These are phyloP conservation scores for Closterium sp. DNA, from an alignment of 139 green algal species.

Conservation along the genomic window DNA sequence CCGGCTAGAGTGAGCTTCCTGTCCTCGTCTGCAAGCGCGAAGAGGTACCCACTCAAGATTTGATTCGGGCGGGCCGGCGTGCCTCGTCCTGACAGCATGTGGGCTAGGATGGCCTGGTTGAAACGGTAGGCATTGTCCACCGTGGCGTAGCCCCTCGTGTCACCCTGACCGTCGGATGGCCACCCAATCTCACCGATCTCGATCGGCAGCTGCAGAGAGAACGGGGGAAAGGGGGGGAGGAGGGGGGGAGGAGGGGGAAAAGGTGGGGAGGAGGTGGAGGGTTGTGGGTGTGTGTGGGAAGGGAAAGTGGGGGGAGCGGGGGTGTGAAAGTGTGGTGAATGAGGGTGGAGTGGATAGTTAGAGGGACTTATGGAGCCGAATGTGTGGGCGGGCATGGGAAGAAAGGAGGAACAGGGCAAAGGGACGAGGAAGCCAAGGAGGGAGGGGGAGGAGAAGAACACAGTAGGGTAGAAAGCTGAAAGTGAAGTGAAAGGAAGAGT, in stretches of 20 bases:
- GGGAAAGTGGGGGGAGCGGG: background rate
- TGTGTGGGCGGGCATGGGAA: background rate
- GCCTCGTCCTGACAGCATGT: background rate
- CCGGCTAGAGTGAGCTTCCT: background rate
- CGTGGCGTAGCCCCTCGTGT: constrained; percentile 4
- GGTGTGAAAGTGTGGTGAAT: background rate
- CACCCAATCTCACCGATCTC: constrained; percentile 30
- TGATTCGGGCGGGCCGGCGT: background rate
- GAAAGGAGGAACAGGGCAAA: background rate
- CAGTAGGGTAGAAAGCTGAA: too few relatives aligned
- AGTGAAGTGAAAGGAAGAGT: too few relatives aligned
- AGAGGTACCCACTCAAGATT: constrained; percentile 21
- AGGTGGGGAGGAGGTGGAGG: background rate
- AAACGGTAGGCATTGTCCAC: constrained; percentile 13
- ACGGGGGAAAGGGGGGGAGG: background rate
- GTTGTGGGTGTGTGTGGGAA: background rate
- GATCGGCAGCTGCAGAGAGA: constrained; percentile 6
- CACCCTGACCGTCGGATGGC: constrained; percentile 19
- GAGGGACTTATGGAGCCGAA: background rate
- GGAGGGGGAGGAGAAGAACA: background rate
- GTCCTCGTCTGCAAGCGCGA: constrained; percentile 25
- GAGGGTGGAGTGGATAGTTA: too few relatives aligned
- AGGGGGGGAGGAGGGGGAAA: background rate
- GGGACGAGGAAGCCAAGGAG: too few relatives aligned
- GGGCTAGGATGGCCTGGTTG: background rate